These are phyloP conservation scores for Chenopodium berlandieri DNA, from an alignment of 148 eudicot species.

Conservation along the genomic window DNA sequence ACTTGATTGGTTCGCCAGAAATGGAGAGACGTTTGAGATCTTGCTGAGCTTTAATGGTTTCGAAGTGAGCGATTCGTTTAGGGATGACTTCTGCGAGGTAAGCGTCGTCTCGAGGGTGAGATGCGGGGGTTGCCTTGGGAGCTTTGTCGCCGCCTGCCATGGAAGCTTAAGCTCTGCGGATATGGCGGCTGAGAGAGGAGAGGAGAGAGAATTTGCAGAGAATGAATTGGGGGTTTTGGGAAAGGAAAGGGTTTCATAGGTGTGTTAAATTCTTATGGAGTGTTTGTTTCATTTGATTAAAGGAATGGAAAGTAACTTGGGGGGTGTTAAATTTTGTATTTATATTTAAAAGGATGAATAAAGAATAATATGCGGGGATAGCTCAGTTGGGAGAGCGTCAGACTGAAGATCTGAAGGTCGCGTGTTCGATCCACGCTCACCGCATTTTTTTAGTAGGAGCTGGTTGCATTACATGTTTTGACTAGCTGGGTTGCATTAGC, in stretches of 20 bases:
- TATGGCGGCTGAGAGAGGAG: conserved; percentile 16
- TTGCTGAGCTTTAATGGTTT: conserved; percentile 44
- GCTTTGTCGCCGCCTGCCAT: conserved; percentile 32
- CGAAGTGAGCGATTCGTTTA: conserved; percentile 53
- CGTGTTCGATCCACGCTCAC: conserved; percentile 99
- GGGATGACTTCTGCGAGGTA: conserved; percentile 59
- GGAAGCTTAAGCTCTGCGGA: conserved; percentile 6
- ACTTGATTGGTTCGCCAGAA: conserved; percentile 58
- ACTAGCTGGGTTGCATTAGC: too few species aligned
- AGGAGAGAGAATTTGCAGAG: background rate
- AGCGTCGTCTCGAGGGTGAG: conserved; percentile 49
- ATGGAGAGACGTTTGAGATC: conserved; percentile 33
- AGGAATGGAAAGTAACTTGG: too few species aligned
- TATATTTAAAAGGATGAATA: too few species aligned
- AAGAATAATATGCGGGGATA: conserved; percentile 1
- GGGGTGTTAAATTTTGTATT: too few species aligned
- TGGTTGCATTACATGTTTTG: too few species aligned
- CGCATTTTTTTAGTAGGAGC: conserved; percentile 44
- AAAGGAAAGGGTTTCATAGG: background rate
- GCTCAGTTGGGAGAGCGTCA: conserved; percentile 60
- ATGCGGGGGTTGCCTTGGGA: conserved; percentile 9
- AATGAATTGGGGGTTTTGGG: conserved; percentile 1
- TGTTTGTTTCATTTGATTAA: too few species aligned
- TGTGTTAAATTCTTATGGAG: too few species aligned
- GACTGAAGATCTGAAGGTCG: conserved; percentile 63